Conservation (phyloP, 2,329 filamentous ascomycete species). For the Elsinoe necatrix region DNA sequence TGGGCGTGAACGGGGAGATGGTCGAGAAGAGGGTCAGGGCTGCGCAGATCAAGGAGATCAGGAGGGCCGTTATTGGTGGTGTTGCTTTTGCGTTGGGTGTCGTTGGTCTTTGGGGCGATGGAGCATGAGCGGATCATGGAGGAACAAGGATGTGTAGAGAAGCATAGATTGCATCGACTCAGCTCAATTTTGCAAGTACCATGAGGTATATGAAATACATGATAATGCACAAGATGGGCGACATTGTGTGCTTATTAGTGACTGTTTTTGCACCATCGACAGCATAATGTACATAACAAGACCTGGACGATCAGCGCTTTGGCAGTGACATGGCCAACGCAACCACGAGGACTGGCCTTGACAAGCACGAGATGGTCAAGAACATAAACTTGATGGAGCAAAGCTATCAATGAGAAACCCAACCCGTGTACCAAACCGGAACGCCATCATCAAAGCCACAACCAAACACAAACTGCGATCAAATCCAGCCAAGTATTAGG, state of each 20-base stretch:
- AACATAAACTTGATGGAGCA: background rate
- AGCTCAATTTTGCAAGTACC: background rate
- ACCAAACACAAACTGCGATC: background rate
- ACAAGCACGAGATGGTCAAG: background rate
- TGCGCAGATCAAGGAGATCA: constrained; percentile 35
- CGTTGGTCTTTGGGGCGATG: constrained; percentile 44
- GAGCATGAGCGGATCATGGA: constrained; percentile 21
- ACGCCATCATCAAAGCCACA: background rate
- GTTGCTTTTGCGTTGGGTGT: constrained; percentile 40
- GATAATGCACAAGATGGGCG: background rate
- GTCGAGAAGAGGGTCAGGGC: constrained; percentile 39
- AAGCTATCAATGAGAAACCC: background rate
- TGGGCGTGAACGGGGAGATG: constrained; percentile 42
- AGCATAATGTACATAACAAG: too few species aligned
- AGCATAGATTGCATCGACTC: background rate
- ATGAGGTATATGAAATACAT: constrained; percentile 1
- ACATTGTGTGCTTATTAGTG: background rate
- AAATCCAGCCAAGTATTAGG: background rate
- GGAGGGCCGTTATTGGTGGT: constrained; percentile 36
- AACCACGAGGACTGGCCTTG: background rate
- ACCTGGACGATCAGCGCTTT: too few species aligned
- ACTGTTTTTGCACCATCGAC: background rate
- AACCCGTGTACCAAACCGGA: background rate
- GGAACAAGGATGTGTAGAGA: background rate
- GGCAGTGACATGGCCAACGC: background rate